Percentiles rank a stretch among this genome's conserved stretches.
These are phyloP conservation scores for Fistulifera solaris DNA, from an alignment of 108 stramenopile genomes.

Conservation along the genomic window DNA sequence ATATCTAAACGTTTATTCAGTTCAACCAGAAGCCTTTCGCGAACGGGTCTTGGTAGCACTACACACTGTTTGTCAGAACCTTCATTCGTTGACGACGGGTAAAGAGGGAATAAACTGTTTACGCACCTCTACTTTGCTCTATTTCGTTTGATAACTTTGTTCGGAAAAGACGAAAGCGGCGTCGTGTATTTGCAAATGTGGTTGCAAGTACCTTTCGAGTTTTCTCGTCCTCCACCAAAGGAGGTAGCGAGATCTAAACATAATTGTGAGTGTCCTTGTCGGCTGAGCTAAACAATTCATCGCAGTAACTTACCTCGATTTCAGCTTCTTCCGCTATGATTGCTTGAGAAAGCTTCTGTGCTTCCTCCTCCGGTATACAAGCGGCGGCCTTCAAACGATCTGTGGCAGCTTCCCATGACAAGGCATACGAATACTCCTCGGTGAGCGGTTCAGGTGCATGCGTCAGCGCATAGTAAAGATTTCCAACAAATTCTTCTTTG, in stretches of 20 bases:
- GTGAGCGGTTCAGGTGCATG: conserved; percentile 74
- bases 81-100: not conserved
- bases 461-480: conserved; percentile 76
- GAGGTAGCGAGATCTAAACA: conserved; percentile 54
- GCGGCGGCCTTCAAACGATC: conserved; percentile 62
- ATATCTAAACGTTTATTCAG: conserved; percentile 75
- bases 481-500: conserved; percentile 76
- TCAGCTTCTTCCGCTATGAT: conserved; percentile 43
- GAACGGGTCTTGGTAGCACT: conserved; percentile 58
- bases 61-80: not conserved
- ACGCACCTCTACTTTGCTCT: conserved; percentile 39
- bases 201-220: conserved; percentile 34
- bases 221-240: conserved; percentile 49
- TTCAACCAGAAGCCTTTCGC: conserved; percentile 49
- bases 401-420: conserved; percentile 84
- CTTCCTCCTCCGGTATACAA: conserved; percentile 55
- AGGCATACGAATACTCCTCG: conserved; percentile 44
- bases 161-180: conserved; percentile 56
- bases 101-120: not conserved
- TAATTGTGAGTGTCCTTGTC: not conserved
- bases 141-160: conserved; percentile 59
- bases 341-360: conserved; percentile 44
- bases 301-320: conserved; percentile 40
- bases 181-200: conserved; percentile 39
- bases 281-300: not conserved